phyloP scores from a whole-genome alignment of 768 basidiomycete genomes.

The Panus rudis region DNA sequence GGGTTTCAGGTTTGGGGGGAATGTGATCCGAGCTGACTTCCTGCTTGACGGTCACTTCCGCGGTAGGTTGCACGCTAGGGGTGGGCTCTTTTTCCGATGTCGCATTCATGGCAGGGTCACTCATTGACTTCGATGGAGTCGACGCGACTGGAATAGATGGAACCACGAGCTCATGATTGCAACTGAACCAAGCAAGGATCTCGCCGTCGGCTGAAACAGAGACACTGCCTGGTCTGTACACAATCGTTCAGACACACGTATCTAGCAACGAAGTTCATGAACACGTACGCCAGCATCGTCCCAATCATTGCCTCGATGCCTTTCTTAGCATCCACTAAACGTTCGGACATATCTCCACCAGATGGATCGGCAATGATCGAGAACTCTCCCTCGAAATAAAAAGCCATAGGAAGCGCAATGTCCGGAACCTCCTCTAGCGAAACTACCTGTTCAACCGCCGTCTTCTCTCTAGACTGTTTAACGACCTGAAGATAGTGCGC shows the following conservation, averaged over 20 bases:
- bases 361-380: conserved; percentile 37
- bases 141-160: conserved; percentile 4
- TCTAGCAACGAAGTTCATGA: background rate
- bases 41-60: no score
- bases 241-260: background rate
- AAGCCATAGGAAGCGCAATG: conserved; percentile 15
- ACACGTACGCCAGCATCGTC: conserved; percentile 27
- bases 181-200: conserved; percentile 33
- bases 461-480: no score
- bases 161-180: conserved; percentile 15
- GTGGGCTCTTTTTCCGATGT: no score
- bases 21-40: no score
- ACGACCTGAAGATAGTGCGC: no score
- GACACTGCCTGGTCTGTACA: background rate
- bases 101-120: no score
- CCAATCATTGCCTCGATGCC: conserved; percentile 22
- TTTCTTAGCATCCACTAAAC: conserved; percentile 16
- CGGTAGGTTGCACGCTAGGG: no score
- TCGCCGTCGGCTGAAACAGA: conserved; percentile 14
- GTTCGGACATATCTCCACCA: conserved; percentile 19
- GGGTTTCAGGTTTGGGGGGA: no score
- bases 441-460: conserved; percentile 1
- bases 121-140: background rate
- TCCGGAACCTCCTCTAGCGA: background rate
- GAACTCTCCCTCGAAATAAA: conserved; percentile 46